phyloP scores from a whole-genome alignment of 305 asterid species.

The Solanum hybrid region DNA sequence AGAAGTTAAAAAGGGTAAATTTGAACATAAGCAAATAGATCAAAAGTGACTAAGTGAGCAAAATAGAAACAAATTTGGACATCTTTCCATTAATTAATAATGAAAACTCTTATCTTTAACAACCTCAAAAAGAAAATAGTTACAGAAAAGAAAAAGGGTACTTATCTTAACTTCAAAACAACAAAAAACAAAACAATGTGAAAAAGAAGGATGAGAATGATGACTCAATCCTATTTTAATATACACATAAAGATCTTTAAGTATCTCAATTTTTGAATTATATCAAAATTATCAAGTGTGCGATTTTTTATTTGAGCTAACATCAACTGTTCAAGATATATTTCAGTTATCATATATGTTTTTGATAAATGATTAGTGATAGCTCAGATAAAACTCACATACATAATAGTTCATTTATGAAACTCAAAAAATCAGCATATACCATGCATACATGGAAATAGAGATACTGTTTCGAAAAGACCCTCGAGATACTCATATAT shows the following conservation, averaged over 20 bases:
- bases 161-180: background rate
- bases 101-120: background rate
- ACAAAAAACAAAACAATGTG: background rate
- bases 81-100: background rate
- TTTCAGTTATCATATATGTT: background rate
- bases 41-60: background rate
- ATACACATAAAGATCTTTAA: background rate
- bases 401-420: background rate
- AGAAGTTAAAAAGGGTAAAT: no score
- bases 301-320: background rate
- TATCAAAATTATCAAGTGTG: background rate
- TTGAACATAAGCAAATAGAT: background rate
- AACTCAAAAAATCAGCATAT: background rate
- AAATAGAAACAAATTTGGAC: background rate
- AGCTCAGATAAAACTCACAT: background rate
- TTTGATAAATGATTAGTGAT: background rate
- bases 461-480: accelerated
- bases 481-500: background rate
- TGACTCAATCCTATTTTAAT: background rate
- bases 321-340: background rate
- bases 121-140: background rate
- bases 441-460: background rate
- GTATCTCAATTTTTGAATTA: no score
- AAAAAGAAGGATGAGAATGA: background rate
- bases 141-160: background rate